phyloP scores from a whole-genome alignment of 2,329 filamentous ascomycete genomes.

The Zasmidium angulare region DNA sequence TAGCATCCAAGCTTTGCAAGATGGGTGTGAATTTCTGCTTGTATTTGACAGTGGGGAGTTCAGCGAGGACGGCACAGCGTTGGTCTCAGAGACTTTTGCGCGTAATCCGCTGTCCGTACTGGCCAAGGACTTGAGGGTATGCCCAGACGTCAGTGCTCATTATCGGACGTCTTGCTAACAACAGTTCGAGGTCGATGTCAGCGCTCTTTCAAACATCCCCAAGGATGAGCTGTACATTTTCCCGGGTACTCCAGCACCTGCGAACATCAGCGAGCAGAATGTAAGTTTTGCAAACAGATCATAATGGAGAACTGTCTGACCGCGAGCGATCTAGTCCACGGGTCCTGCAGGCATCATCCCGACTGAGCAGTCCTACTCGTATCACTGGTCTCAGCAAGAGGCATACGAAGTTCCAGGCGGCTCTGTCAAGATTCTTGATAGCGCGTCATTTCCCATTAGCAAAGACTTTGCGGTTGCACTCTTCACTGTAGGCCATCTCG shows the following conservation, averaged over 20 bases:
- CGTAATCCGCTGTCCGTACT: conserved; percentile 37
- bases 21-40: conserved; percentile 59
- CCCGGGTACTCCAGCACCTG: conserved; percentile 28
- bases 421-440: conserved; percentile 59
- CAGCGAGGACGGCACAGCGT: conserved; percentile 59
- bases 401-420: conserved; percentile 56
- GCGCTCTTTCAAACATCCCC: conserved; percentile 38
- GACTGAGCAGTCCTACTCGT: conserved; percentile 36
- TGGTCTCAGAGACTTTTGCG: conserved; percentile 43
- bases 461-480: conserved; percentile 56
- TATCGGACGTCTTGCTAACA: no score
- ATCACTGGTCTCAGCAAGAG: conserved; percentile 47
- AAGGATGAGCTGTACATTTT: conserved; percentile 44
- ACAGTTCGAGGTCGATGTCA: conserved; percentile 30
- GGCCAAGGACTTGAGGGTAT: conserved; percentile 42
- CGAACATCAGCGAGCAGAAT: conserved; percentile 29
- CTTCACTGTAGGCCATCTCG: conserved; percentile 40
- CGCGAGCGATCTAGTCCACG: neutral
- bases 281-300: neutral
- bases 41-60: conserved; percentile 61
- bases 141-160: no score
- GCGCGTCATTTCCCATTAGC: conserved; percentile 57
- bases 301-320: neutral
- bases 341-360: conserved; percentile 17
- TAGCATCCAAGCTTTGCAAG: conserved; percentile 42